Evolutionary conservation across 441 rosid species (phyloP), one percentile per base, ranked within the genome.

Genomic region (Theobroma grandiflorum): DNA sequence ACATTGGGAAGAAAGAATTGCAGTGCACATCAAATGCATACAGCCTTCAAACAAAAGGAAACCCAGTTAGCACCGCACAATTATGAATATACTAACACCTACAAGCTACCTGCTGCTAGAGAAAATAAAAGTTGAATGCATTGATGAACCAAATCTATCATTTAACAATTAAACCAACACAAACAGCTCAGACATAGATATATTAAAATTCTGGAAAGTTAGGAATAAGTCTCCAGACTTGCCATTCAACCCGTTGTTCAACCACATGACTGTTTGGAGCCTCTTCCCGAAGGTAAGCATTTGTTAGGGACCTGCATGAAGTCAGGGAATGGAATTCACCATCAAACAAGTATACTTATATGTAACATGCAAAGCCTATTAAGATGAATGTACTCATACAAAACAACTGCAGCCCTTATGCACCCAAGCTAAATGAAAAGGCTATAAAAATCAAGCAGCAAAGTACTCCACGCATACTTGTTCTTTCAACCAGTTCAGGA

Each of bases 1-100:
- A 97, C 97, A 97, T 80, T 42, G 99, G 99, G 90, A 97, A 95
- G 97, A 97, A 97, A 62, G 99, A 93, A 90, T 97, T 97, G 99
- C 99, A 97, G 92, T 97, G 98, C 88, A 97, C 99, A 75, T 97
- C 99, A 87, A 97, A 95, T 76, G 99, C 93, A 76, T 97, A 97
- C 68, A 97, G 82, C 99, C 99, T 95, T 84, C 76, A 89, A 73
- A 58, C 58, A 78, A 66, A 59, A 38, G 67, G 72, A 71, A 83
- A 78, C 55, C 43, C 33, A 75, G 76, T 76, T 70, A 85, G 68
- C 68, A 68, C 35, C 16, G 72, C 47, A 63, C 64, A 79, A 45
- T 79, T 68, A 80, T 58, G 78, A 40, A 74, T n/a, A 74, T 40
- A 58, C 65, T 57, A 59, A 74, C 8, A 43, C 26, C 18, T 73